Evolutionary conservation across 2,329 filamentous ascomycete species (phyloP).

Genomic region (Byssothecium circinans): DNA sequence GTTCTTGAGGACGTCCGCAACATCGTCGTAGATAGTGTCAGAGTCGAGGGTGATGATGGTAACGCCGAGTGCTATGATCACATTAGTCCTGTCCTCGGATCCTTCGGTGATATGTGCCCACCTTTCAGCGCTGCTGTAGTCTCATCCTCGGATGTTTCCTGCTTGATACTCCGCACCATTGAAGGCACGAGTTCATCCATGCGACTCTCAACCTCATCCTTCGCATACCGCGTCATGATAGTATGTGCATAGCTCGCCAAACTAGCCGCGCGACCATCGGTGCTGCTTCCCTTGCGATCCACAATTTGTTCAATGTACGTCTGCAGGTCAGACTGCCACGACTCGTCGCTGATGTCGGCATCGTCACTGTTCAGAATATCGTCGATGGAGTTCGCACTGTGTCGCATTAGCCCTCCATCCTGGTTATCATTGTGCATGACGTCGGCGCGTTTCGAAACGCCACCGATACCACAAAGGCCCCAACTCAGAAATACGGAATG

Average conservation of each 20-base stretch:
- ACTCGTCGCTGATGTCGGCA: slow-evolving; percentile 50
- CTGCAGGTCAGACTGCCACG: slow-evolving; percentile 64
- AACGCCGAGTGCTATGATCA: slow-evolving; percentile 61
- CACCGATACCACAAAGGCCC: slow-evolving; percentile 5
- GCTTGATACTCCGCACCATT: slow-evolving; percentile 70
- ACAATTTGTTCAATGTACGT: slow-evolving; percentile 71
- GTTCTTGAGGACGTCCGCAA: slow-evolving; percentile 61
- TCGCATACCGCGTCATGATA: slow-evolving; percentile 68
- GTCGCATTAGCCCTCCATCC: slow-evolving; percentile 25
- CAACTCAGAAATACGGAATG: slow-evolving; percentile 17
- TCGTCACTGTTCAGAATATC: slow-evolving; percentile 59
- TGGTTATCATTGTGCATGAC: not conserved
- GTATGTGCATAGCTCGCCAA: slow-evolving; percentile 65
- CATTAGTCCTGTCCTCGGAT: slow-evolving; percentile 16
- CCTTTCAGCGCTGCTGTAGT: slow-evolving; percentile 68
- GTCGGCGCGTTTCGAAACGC: too few species aligned
- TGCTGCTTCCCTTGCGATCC: slow-evolving; percentile 77
- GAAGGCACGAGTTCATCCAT: slow-evolving; percentile 65
- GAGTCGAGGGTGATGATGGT: slow-evolving; percentile 69
- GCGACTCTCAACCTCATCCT: slow-evolving; percentile 61
- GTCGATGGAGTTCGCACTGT: slow-evolving; percentile 67
- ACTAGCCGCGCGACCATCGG: slow-evolving; percentile 67
- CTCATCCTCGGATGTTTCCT: slow-evolving; percentile 69
- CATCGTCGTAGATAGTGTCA: slow-evolving; percentile 66
- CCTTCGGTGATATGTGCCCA: slow-evolving; percentile 20